phyloP scores from a whole-genome alignment of 257 asterid species.

The Nicotiana paniculata region DNA sequence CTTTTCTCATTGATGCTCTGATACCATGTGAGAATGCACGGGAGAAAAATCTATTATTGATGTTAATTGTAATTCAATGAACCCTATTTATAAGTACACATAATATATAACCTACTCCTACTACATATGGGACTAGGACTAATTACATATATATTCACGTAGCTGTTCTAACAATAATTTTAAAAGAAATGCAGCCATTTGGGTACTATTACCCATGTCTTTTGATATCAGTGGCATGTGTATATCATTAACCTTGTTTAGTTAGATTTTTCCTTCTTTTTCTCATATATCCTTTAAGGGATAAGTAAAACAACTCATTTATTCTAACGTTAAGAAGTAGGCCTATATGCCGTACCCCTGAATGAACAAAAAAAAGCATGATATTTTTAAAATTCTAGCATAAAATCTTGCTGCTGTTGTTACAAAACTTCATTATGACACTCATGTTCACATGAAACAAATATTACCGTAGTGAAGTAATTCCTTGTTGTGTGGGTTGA shows the following conservation, averaged over 20 bases:
- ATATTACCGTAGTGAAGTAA: neutral
- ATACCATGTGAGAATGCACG: too few relatives aligned
- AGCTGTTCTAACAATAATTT: too few relatives aligned
- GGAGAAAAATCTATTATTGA: too few relatives aligned
- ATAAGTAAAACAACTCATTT: neutral
- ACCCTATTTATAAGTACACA: too few relatives aligned
- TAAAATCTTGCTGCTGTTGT: neutral
- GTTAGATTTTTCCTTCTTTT: neutral
- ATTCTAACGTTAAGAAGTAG: neutral
- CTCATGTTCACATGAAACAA: neutral
- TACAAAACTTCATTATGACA: neutral
- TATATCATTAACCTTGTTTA: neutral
- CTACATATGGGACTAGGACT: too few relatives aligned
- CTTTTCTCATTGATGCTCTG: too few relatives aligned
- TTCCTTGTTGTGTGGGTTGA: too few relatives aligned
- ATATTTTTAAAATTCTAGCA: neutral
- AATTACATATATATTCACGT: too few relatives aligned
- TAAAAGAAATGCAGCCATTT: neutral
- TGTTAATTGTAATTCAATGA: too few relatives aligned
- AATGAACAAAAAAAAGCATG: neutral
- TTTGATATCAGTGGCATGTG: neutral
- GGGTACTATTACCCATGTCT: neutral
- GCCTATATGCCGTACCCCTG: neutral
- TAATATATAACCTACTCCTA: too few relatives aligned
- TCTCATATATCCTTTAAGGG: neutral